phyloP scores from a whole-genome alignment of 1,284 basidiomycete genomes.

The Cutaneotrichosporon dermatis region DNA sequence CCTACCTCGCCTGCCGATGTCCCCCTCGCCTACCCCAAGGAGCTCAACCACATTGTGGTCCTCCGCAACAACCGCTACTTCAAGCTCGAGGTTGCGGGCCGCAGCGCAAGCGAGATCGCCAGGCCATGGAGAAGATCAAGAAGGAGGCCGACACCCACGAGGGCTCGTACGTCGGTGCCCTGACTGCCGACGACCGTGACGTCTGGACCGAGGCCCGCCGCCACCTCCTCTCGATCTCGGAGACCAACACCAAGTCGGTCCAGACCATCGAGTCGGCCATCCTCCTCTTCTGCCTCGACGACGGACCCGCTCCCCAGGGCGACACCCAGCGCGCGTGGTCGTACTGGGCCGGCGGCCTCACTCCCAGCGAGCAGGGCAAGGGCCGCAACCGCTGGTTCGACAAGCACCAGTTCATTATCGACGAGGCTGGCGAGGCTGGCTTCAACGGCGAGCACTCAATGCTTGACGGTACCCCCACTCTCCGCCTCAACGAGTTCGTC shows the following conservation, averaged over 20 bases:
- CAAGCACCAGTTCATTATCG: conserved; percentile 93
- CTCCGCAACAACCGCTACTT: conserved; percentile 88
- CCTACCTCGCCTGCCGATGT: conserved; percentile 80
- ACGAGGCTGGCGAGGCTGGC: conserved; percentile 86
- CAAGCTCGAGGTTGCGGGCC: conserved; percentile 64
- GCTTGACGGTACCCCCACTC: conserved; percentile 84
- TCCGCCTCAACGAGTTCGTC: conserved; percentile 92
- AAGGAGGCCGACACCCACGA: conserved; percentile 58
- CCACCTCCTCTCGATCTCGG: conserved; percentile 62
- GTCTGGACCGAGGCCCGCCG: conserved; percentile 78
- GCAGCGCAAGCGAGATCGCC: conserved; percentile 70
- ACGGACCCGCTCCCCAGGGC: conserved; percentile 26
- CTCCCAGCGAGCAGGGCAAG: conserved; percentile 31
- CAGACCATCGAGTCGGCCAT: conserved; percentile 85
- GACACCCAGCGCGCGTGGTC: conserved; percentile 73
- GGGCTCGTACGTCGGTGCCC: conserved; percentile 67
- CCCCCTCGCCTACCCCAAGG: conserved; percentile 73
- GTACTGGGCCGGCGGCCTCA: conserved; percentile 78
- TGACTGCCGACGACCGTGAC: conserved; percentile 87
- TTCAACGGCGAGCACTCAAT: conserved; percentile 61
- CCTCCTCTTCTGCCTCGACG: conserved; percentile 82
- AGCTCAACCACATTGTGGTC: conserved; percentile 77
- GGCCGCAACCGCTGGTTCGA: conserved; percentile 93
- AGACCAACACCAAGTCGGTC: conserved; percentile 63
- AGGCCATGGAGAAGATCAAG: conserved; percentile 75